Evolutionary conservation across 805 yeast genomes (phyloP), one percentile per base, ranked within the genome.

Genomic region (Hanseniaspora meyeri): DNA sequence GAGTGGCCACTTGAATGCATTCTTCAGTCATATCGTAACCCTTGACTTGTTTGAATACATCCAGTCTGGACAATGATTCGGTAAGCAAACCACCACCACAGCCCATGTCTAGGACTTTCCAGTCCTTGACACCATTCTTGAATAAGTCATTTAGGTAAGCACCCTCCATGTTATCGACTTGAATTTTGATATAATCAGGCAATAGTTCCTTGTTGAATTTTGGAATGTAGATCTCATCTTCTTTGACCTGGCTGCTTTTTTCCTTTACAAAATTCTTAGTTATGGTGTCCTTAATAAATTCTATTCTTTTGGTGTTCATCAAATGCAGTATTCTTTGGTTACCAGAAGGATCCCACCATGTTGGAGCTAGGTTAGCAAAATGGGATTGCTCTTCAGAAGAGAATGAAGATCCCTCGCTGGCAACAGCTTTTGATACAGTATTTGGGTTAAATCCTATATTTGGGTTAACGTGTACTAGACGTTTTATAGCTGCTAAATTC

Each of bases 301-400:
- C 96, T 85, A 91, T 77, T 60, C 98, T 73, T 54, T 87, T 74
- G 51, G 87, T 73, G 67, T 93, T 93, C 98, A 93, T 91, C 70
- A 89, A 86, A 70, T 93, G 97, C 45, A 93, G 76, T 56, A 93
- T 87, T 42, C 98, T 73, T 66, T 93, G 97, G 1, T 97, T 85
- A 0, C 98, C 98, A 60, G 82, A 71, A 14, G 86, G 81, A 63
- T 93, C 96, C 98, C 99, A 93, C 99, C 99, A 93, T n/a, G 87
- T 70, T n/a, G 84, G 74, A 0, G 99, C 98, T 47, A 93, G 74
- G 37, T 83, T 79, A 62, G 86, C 81, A 70, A 93, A 93, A 68
- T 93, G 97, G 10, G 77, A 70, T 67, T 83, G 74, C 66, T 91
- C 97, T 6, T 81, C 24, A 20, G 57, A 32, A 12, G 57, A 53